Conservation (phyloP, 1,284 basidiomycete genomes). For the Fistulina hepatica region DNA sequence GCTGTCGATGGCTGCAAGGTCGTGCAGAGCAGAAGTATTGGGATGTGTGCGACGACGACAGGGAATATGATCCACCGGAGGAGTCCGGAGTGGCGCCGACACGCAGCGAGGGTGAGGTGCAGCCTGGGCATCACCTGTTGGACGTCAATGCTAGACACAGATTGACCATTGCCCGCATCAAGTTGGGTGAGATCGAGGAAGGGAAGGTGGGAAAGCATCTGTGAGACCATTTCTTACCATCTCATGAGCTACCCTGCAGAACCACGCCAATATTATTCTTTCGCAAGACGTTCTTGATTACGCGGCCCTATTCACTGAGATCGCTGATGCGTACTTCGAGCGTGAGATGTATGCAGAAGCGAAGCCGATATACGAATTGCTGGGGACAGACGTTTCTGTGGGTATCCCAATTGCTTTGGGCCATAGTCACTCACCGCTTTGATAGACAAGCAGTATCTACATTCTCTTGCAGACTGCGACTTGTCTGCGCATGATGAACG, state of each 20-base stretch:
- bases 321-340: slow-evolving; percentile 79
- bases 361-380: slow-evolving; percentile 63
- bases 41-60: slow-evolving; percentile 78
- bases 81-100: slow-evolving; percentile 18
- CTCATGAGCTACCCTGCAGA: slow-evolving; percentile 29
- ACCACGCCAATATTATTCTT: slow-evolving; percentile 66
- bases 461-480: slow-evolving; percentile 61
- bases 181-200: slow-evolving; percentile 71
- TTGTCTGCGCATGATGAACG: slow-evolving; percentile 65
- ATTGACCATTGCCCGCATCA: slow-evolving; percentile 79
- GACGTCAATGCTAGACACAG: slow-evolving; percentile 79
- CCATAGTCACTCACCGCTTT: background rate
- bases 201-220: slow-evolving; percentile 53
- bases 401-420: slow-evolving; percentile 15
- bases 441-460: slow-evolving; percentile 57
- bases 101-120: slow-evolving; percentile 20
- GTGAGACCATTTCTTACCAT: slow-evolving; percentile 4
- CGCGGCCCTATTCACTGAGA: slow-evolving; percentile 68
- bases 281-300: slow-evolving; percentile 67
- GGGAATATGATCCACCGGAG: slow-evolving; percentile 68
- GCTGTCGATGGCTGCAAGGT: slow-evolving; percentile 85
- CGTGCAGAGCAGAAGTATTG: slow-evolving; percentile 66
- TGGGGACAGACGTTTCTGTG: slow-evolving; percentile 65
- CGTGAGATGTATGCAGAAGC: slow-evolving; percentile 65
- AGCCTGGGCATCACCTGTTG: slow-evolving; percentile 51